These are phyloP conservation scores for Nepenthes gracilis DNA, from an alignment of 148 eudicot genomes.

Conservation along the genomic window DNA sequence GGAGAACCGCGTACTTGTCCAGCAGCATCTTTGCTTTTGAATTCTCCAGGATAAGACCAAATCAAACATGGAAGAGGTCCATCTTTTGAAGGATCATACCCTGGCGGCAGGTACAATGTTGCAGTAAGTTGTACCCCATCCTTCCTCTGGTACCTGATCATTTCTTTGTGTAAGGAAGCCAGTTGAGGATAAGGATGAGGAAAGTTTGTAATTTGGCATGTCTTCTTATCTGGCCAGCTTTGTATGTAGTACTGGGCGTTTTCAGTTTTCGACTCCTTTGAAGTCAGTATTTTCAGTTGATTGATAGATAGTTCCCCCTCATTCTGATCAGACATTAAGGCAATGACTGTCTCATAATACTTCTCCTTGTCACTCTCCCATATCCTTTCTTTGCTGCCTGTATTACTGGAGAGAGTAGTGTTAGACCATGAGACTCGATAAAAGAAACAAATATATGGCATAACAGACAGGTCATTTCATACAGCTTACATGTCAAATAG, in stretches of 20 bases:
- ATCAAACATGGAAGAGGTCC: slow-evolving; percentile 93
- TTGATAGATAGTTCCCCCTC: slow-evolving; percentile 59
- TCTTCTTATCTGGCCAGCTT: slow-evolving; percentile 67
- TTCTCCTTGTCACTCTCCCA: slow-evolving; percentile 98
- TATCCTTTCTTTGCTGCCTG: slow-evolving; percentile 83
- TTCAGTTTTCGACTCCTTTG: slow-evolving; percentile 95
- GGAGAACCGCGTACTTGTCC: slow-evolving; percentile 98
- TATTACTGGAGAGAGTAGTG: slow-evolving; percentile 40
- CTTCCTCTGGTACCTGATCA: slow-evolving; percentile 86
- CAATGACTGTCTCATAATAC: slow-evolving; percentile 78
- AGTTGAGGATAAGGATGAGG: slow-evolving; percentile 98
- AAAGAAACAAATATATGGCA: slow-evolving; percentile 2
- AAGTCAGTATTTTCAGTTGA: slow-evolving; percentile 62
- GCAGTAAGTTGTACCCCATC: slow-evolving; percentile 98
- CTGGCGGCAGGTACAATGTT: slow-evolving; percentile 88
- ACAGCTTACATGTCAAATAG: slow-evolving; percentile 76
- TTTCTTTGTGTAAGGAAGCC: slow-evolving; percentile 78
- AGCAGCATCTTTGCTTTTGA: slow-evolving; percentile 93
- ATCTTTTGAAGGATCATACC: slow-evolving; percentile 67
- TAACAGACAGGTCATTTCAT: background rate
- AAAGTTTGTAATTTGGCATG: slow-evolving; percentile 64
- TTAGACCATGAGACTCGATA: slow-evolving; percentile 10
- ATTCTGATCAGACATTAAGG: slow-evolving; percentile 75
- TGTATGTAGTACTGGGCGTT: slow-evolving; percentile 81
- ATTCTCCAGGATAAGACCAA: slow-evolving; percentile 98